These are phyloP conservation scores for Gloeostereum incarnatum DNA, from an alignment of 768 basidiomycete genomes.

Conservation along the genomic window DNA sequence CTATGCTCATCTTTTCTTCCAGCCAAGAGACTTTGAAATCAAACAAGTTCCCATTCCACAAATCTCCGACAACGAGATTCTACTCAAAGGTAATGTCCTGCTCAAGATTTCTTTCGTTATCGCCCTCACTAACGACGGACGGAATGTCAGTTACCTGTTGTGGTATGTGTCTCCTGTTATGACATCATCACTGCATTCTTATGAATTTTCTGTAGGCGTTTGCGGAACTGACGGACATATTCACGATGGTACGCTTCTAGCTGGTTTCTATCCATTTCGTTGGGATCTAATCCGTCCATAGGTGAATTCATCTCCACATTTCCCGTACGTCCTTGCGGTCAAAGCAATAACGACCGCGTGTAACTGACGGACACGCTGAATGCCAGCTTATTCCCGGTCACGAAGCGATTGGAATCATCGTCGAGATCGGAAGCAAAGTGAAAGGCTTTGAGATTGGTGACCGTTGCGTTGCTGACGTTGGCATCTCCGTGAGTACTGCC, in stretches of 20 bases:
- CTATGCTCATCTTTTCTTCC: constrained; percentile 8
- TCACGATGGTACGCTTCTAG: constrained; percentile 31
- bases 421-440: constrained; percentile 74
- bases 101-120: neutral
- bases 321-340: constrained; percentile 22
- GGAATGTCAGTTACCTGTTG: constrained; percentile 27
- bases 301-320: constrained; percentile 60
- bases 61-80: constrained; percentile 59
- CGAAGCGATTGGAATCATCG: constrained; percentile 65
- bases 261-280: neutral
- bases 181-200: neutral
- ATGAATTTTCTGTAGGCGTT: constrained; percentile 27
- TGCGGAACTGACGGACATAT: constrained; percentile 60
- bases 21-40: constrained; percentile 63
- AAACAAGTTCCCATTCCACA: constrained; percentile 59
- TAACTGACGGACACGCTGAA: neutral
- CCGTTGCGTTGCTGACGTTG: constrained; percentile 78
- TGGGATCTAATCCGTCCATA: constrained; percentile 8
- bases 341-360: neutral
- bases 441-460: constrained; percentile 71
- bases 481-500: constrained; percentile 45
- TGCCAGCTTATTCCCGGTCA: constrained; percentile 62
- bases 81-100: constrained; percentile 52
- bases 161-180: constrained; percentile 18
- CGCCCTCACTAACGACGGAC: constrained; percentile 7